Conservation (phyloP, 225 moss, liverwort and hornwort genomes). For the Marchantia polymorpha region DNA sequence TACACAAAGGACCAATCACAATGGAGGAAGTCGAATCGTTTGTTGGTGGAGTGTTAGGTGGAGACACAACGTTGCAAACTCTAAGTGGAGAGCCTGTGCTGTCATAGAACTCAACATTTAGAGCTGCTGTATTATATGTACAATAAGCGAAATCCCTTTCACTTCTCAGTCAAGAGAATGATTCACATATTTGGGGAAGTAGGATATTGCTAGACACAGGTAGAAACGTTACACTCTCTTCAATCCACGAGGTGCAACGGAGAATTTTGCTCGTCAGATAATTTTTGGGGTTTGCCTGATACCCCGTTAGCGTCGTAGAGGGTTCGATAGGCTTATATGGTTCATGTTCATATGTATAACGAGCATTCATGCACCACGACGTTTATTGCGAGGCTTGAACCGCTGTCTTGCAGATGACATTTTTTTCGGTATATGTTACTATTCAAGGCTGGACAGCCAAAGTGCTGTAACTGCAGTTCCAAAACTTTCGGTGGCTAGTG, state of each 20-base stretch:
- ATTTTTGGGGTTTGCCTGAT: neutral
- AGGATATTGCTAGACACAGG: neutral
- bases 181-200: neutral
- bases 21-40: conserved; percentile 68
- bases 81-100: conserved; percentile 50
- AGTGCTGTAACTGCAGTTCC: too few relatives aligned
- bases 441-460: too few relatives aligned
- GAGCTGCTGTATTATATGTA: conserved; percentile 25
- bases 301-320: neutral
- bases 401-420: too few relatives aligned
- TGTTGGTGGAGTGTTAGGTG: conserved; percentile 61
- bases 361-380: neutral
- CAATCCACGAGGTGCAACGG: neutral
- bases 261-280: neutral
- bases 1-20: conserved; percentile 50
- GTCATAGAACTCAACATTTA: conserved; percentile 11
- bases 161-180: neutral
- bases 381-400: neutral
- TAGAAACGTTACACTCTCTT: neutral
- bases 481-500: too few relatives aligned
- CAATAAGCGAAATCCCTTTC: neutral
- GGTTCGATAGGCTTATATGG: neutral
- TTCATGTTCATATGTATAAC: neutral
- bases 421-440: too few relatives aligned
- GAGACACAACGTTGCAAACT: conserved; percentile 64